These are phyloP conservation scores for Panaeolus papilionaceus DNA, from an alignment of 768 basidiomycete genomes.

Conservation along the genomic window DNA sequence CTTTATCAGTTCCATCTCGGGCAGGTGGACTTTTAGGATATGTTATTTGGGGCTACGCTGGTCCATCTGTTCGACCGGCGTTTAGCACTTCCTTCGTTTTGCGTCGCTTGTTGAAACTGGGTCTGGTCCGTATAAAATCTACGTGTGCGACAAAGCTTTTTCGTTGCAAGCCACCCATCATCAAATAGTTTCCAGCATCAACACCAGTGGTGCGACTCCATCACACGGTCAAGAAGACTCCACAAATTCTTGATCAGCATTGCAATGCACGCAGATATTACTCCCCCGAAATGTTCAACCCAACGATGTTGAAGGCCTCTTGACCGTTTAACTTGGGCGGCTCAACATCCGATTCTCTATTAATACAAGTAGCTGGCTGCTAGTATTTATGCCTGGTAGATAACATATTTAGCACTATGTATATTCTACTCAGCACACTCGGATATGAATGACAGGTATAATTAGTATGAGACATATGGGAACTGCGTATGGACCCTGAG, in stretches of 20 bases:
- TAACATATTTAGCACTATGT: neutral
- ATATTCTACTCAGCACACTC: neutral
- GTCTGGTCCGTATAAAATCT: neutral
- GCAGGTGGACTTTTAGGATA: conserved; percentile 27
- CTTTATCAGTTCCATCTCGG: conserved; percentile 59
- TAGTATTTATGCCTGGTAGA: conserved; percentile 2
- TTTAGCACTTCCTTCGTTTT: neutral
- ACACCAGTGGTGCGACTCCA: neutral
- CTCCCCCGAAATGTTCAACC: neutral
- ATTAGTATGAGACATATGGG: conserved; percentile 9
- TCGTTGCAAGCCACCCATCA: neutral
- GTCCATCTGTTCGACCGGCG: neutral
- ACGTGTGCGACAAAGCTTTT: neutral
- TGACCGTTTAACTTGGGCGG: conserved; percentile 2
- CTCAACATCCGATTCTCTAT: conserved; percentile 3
- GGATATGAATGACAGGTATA: conserved; percentile 10
- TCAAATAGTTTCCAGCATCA: neutral
- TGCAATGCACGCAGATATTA: neutral
- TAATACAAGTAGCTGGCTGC: neutral
- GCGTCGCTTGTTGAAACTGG: neutral
- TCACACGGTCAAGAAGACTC: conserved; percentile 4
- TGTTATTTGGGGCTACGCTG: neutral
- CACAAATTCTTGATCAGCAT: neutral
- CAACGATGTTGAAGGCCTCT: neutral
- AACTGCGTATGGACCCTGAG: conserved; percentile 10